phyloP scores from a whole-genome alignment of 805 yeast genomes.

The Candida alai region DNA sequence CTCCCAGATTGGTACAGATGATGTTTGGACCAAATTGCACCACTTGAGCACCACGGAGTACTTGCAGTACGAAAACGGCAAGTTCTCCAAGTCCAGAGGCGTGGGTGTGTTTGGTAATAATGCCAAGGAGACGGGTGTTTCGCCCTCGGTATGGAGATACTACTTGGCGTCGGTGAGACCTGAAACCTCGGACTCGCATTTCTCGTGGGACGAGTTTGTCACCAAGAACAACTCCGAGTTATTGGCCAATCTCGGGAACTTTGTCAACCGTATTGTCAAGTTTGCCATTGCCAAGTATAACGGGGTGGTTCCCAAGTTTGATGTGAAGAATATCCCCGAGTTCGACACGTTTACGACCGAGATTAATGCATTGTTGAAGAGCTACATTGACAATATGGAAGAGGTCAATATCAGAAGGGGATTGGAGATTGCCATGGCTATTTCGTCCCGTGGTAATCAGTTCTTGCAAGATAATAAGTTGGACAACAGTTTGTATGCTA shows the following conservation, averaged over 20 bases:
- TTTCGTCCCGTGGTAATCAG: conserved; percentile 89
- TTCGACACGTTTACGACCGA: conserved; percentile 49
- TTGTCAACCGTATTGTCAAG: conserved; percentile 89
- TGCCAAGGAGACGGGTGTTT: conserved; percentile 87
- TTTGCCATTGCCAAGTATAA: conserved; percentile 87
- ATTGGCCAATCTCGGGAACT: conserved; percentile 94
- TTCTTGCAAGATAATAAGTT: conserved; percentile 95
- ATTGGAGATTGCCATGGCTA: conserved; percentile 84
- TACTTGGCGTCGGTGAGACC: conserved; percentile 91
- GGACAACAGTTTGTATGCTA: conserved; percentile 78
- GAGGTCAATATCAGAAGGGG: conserved; percentile 81
- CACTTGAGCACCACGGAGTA: conserved; percentile 95
- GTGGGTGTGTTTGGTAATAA: conserved; percentile 98
- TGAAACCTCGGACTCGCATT: conserved; percentile 92
- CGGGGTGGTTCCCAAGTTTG: conserved; percentile 77
- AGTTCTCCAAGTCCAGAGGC: conserved; percentile 96
- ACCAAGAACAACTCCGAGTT: conserved; percentile 90
- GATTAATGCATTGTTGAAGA: conserved; percentile 54
- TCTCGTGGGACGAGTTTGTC: conserved; percentile 96
- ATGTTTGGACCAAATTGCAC: conserved; percentile 85
- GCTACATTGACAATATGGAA: conserved; percentile 73
- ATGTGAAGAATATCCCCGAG: conserved; percentile 43
- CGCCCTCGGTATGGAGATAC: conserved; percentile 97
- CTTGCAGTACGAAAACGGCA: conserved; percentile 96
- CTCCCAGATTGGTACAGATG: conserved; percentile 78